Evolutionary conservation across 345 rosid species (phyloP).

Genomic region (Psidium guajava): DNA sequence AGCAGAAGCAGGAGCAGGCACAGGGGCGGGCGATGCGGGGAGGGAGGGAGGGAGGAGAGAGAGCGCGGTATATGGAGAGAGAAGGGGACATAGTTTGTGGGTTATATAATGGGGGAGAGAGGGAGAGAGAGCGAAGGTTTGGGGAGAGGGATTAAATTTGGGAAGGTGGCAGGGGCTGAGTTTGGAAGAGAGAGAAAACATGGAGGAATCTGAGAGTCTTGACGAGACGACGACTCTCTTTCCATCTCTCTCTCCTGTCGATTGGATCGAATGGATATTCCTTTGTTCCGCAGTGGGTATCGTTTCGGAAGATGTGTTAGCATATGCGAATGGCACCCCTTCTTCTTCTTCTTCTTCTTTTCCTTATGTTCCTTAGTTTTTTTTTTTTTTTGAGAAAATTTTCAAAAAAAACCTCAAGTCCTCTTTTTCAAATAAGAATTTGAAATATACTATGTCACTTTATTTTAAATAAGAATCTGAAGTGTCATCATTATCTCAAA

Average conservation of each 20-base stretch:
- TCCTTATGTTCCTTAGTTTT: not conserved
- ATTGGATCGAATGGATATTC: constrained; percentile 4
- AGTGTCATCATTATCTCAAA: too few relatives aligned
- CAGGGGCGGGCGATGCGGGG: not conserved
- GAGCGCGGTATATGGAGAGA: constrained; percentile 44
- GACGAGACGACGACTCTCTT: not conserved
- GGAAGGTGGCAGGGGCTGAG: not conserved
- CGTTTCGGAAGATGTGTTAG: not conserved
- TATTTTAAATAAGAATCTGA: too few relatives aligned
- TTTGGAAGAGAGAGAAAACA: not conserved
- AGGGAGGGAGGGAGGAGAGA: constrained; percentile 17
- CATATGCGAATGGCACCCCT: not conserved
- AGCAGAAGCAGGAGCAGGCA: not conserved
- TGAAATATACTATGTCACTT: too few relatives aligned
- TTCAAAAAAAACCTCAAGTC: too few relatives aligned
- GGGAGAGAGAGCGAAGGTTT: not conserved
- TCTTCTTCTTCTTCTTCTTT: fast-evolving
- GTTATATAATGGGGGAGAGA: not conserved
- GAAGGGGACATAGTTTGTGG: constrained; percentile 19
- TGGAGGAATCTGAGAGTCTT: not conserved
- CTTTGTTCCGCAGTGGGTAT: not conserved
- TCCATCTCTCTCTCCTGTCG: not conserved
- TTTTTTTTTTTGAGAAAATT: too few relatives aligned
- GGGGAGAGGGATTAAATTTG: not conserved
- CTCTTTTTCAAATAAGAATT: too few relatives aligned